These are phyloP conservation scores for Leptodontidium sp. DNA, from an alignment of 2,329 filamentous ascomycete species.

Conservation along the genomic window DNA sequence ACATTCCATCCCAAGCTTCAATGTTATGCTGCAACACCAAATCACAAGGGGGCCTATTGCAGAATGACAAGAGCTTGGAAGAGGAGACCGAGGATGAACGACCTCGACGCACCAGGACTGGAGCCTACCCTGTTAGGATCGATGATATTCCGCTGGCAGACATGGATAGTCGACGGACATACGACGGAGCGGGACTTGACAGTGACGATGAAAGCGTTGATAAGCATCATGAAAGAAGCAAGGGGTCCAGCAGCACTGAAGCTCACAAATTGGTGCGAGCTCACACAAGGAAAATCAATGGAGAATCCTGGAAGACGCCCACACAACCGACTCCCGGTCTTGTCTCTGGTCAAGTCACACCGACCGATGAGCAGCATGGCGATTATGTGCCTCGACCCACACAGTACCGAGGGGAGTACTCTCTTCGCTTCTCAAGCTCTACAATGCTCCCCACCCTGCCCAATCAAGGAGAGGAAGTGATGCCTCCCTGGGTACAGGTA, in stretches of 20 bases:
- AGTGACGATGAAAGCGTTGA: conserved; percentile 40
- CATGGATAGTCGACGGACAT: conserved; percentile 40
- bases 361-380: conserved; percentile 53
- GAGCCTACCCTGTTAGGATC: conserved; percentile 41
- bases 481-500: conserved; percentile 48
- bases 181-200: conserved; percentile 33
- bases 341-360: conserved; percentile 57
- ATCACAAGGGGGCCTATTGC: too few relatives aligned
- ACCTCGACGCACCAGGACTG: conserved; percentile 17
- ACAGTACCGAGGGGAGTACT: conserved; percentile 79
- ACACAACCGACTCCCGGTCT: conserved; percentile 34
- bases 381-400: conserved; percentile 73
- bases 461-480: conserved; percentile 42
- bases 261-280: conserved; percentile 54
- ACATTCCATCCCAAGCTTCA: too few relatives aligned
- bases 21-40: too few relatives aligned
- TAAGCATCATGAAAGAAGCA: conserved; percentile 29
- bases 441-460: conserved; percentile 58
- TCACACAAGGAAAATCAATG: conserved; percentile 47
- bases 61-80: conserved; percentile 38
- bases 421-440: conserved; percentile 75
- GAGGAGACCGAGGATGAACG: conserved; percentile 38
- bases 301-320: conserved; percentile 33
- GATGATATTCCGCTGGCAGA: conserved; percentile 46
- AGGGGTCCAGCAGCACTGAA: conserved; percentile 47